These are phyloP conservation scores for Asterophora parasitica DNA, from an alignment of 768 basidiomycete genomes.

Conservation along the genomic window DNA sequence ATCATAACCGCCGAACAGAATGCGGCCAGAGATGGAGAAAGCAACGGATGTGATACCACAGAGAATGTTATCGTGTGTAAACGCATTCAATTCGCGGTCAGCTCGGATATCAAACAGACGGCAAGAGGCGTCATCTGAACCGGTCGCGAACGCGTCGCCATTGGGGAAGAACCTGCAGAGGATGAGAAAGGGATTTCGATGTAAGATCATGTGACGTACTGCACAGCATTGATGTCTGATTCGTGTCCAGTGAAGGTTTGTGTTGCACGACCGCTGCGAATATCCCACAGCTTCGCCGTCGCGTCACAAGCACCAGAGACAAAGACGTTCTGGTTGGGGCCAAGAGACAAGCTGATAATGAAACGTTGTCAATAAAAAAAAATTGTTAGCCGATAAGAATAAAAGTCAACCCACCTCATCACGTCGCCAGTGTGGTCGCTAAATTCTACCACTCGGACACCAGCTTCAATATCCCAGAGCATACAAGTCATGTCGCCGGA, in stretches of 20 bases:
- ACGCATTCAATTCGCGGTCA: slow-evolving; percentile 93
- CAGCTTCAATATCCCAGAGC: slow-evolving; percentile 99
- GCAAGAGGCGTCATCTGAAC: slow-evolving; percentile 98
- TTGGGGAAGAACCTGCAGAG: slow-evolving; percentile 92
- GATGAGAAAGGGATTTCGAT: slow-evolving; percentile 8
- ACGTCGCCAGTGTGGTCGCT: slow-evolving; percentile 99
- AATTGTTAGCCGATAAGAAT: neutral
- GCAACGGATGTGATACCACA: slow-evolving; percentile 99
- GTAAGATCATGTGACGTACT: slow-evolving; percentile 50
- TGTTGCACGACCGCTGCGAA: slow-evolving; percentile 93
- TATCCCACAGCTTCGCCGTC: slow-evolving; percentile 98
- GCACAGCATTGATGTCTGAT: slow-evolving; percentile 98
- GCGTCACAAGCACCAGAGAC: slow-evolving; percentile 99
- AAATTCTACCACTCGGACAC: slow-evolving; percentile 96
- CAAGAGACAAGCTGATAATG: slow-evolving; percentile 75
- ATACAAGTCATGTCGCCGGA: slow-evolving; percentile 99
- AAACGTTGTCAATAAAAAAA: slow-evolving; percentile 12
- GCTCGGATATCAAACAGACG: slow-evolving; percentile 97
- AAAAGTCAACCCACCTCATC: slow-evolving; percentile 75
- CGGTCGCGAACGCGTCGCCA: slow-evolving; percentile 97
- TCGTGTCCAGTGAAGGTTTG: slow-evolving; percentile 99
- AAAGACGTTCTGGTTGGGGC: slow-evolving; percentile 89
- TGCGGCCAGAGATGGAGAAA: slow-evolving; percentile 95
- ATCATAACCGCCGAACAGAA: slow-evolving; percentile 97
- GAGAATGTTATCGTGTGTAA: slow-evolving; percentile 97